These are phyloP conservation scores for Spongospora subterranea DNA, from an alignment of 208 protist species.

Conservation along the genomic window DNA sequence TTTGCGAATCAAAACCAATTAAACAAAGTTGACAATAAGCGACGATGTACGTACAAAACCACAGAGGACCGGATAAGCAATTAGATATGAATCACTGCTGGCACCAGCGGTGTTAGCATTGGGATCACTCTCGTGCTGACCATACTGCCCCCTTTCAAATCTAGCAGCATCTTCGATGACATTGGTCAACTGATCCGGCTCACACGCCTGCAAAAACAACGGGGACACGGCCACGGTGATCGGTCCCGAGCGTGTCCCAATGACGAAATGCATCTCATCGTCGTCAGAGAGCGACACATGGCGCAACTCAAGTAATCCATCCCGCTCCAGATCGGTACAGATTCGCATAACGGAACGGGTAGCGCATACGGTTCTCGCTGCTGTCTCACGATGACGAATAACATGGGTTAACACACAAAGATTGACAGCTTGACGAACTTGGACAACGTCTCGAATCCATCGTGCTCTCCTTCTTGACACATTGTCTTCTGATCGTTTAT, in stretches of 20 bases:
- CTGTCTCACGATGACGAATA: constrained; percentile 38
- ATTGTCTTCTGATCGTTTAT: not conserved
- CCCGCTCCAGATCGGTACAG: not conserved
- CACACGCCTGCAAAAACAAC: not conserved
- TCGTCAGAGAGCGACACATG: not conserved
- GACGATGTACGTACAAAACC: not conserved
- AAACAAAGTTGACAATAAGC: no score
- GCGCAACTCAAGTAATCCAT: not conserved
- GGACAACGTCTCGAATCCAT: constrained; percentile 40
- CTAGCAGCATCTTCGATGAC: not conserved
- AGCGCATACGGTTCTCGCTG: not conserved
- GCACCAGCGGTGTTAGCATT: not conserved
- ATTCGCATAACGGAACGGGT: not conserved
- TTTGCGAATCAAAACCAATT: no score
- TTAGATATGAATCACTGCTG: constrained; percentile 20
- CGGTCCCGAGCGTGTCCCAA: no score
- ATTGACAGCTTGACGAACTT: not conserved
- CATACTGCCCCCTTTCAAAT: not conserved
- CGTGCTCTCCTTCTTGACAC: not conserved
- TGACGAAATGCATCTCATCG: no score
- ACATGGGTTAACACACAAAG: not conserved
- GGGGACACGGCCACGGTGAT: not conserved
- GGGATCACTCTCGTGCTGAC: not conserved
- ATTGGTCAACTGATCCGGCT: not conserved
- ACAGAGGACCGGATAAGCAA: constrained; percentile 33